Base-by-base conservation (phyloP, 2,329 filamentous ascomycete species). In the Sporothrix brasiliensis region DNA sequence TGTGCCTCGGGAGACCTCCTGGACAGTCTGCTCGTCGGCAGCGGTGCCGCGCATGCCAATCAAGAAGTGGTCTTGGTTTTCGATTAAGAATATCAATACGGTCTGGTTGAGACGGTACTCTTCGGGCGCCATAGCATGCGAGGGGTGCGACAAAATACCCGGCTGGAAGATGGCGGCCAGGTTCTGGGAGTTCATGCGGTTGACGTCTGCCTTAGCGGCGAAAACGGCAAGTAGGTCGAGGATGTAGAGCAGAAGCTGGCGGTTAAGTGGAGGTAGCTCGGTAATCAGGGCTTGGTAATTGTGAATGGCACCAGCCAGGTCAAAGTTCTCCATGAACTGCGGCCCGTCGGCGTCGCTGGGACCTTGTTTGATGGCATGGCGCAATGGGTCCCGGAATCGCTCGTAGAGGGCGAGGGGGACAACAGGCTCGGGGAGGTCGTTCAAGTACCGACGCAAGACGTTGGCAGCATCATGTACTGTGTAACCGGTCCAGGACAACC, bases 391-490 rank as follows among this genome's bases (percentile, higher is more conserved):
- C 72, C 95, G 90, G 80, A 98, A 99, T 71, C 88, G 88, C 77
- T 96, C 92, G 79, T 99, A 99, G 73, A 97, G 90, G 76, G 96
- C 92, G 68, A 98, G 84, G 3, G 95, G 95, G 41, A 99, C 95
- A 73, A 99, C 97, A 5, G 95, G 95, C 78, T 99, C 95, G 2
- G 95, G 95, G 2, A 99, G 86, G 77, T 97, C 92, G 80, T 98
- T 98, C 73, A 99, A 89, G 79, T 99, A 99, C 75, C 95, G 89
- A 73, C 95, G 90, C 58, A 99, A 86, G 72, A 99, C 94, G 78
- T 98, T 99, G 76, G 95, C 94, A 34, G 95, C 95, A 85, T 99
- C 95, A 80, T 99, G 95, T 54, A 99, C 95, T 0, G 95, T 99
- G 79, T 97, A 99, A 61, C 95, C 95, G 61, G 93, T 91, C 95